Evolutionary conservation across 768 basidiomycete species (phyloP).

Genomic region (Rhizopogon salebrosus): DNA sequence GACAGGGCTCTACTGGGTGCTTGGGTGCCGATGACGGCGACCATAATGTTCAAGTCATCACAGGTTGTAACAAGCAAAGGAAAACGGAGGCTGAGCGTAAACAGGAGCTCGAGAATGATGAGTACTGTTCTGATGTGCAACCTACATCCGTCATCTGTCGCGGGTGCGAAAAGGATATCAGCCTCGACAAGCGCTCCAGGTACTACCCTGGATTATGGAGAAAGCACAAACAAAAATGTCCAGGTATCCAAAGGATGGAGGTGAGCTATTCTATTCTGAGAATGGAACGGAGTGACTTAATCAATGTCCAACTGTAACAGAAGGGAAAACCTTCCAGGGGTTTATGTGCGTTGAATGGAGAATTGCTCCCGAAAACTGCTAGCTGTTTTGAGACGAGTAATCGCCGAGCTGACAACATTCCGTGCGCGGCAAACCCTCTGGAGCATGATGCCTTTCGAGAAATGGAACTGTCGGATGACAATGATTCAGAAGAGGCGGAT

Average conservation of each 20-base stretch:
- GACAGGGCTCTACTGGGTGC: background rate
- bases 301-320: conserved; percentile 8
- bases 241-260: conserved; percentile 16
- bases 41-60: background rate
- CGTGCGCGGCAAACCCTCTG: background rate
- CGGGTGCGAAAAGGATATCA: conserved; percentile 26
- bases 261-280: conserved; percentile 12
- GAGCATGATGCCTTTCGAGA: background rate
- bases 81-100: conserved; percentile 23
- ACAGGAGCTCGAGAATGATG: conserved; percentile 23
- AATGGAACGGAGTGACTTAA: conserved; percentile 7
- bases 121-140: conserved; percentile 18
- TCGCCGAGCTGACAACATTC: background rate
- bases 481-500: conserved; percentile 14
- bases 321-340: conserved; percentile 5
- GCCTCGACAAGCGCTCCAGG: conserved; percentile 27
- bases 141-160: conserved; percentile 23
- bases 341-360: background rate
- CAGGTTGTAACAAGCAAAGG: conserved; percentile 23
- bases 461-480: conserved; percentile 9
- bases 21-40: background rate
- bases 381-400: conserved; percentile 1
- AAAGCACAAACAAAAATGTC: conserved; percentile 28
- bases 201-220: conserved; percentile 33
- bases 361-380: background rate